A percentile compares a stretch with the other conserved stretches of the same genome.
Evolutionary conservation across 257 asterid species (phyloP).

Genomic region (Nicotiana paniculata): DNA sequence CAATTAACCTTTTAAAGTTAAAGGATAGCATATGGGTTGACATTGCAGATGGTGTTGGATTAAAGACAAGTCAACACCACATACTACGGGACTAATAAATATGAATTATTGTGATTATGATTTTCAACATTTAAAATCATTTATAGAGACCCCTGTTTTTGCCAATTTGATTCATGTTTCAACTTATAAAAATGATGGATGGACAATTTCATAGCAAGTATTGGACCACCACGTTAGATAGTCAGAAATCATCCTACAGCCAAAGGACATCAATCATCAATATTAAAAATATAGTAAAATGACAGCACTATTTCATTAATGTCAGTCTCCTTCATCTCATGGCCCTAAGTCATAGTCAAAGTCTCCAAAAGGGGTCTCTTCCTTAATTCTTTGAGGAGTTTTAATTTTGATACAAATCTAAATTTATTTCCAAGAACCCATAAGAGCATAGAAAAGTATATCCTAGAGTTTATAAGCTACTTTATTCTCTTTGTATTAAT

Average conservation of each 20-base stretch:
- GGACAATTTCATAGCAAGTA: neutral
- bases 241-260: slow-evolving; percentile 5
- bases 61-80: slow-evolving; percentile 12
- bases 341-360: neutral
- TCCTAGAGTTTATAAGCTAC: neutral
- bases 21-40: neutral
- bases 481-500: neutral
- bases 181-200: neutral
- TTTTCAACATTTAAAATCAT: neutral
- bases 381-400: neutral
- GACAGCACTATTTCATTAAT: neutral
- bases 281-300: neutral
- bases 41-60: neutral
- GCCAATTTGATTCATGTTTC: slow-evolving; percentile 1
- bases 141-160: neutral
- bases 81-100: neutral
- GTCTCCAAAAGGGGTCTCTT: neutral
- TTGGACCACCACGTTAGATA: slow-evolving; percentile 13
- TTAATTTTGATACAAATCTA: neutral
- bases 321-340: neutral
- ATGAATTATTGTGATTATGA: neutral
- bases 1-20: neutral
- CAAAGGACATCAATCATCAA: slow-evolving; percentile 9
- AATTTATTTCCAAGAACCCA: neutral
- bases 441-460: neutral